Conservation (phyloP, 345 rosid genomes). For the Combretum micranthum region DNA sequence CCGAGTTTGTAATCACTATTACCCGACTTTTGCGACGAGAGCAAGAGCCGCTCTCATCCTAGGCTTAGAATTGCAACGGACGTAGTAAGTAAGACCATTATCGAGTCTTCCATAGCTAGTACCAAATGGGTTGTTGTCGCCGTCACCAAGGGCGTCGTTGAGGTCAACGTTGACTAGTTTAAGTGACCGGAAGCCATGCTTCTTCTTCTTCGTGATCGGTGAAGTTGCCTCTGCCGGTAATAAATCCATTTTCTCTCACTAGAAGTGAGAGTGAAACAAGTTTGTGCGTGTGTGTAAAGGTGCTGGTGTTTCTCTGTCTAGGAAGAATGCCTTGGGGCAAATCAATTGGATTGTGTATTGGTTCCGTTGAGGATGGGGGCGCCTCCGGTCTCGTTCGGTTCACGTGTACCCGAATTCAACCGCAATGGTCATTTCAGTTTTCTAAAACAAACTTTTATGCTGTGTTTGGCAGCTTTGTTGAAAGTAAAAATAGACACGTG, state of each 20-base stretch:
- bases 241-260: slow-evolving; percentile 43
- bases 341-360: too few species aligned
- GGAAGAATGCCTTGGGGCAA: too few species aligned
- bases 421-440: too few species aligned
- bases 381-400: too few species aligned
- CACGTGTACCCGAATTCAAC: too few species aligned
- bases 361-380: too few species aligned
- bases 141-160: slow-evolving; percentile 41
- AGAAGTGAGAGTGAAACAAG: not conserved
- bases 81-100: slow-evolving; percentile 81
- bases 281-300: not conserved
- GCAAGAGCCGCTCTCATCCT: slow-evolving; percentile 87
- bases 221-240: slow-evolving; percentile 51
- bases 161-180: slow-evolving; percentile 58
- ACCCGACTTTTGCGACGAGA: slow-evolving; percentile 87
- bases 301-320: too few species aligned
- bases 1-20: not conserved
- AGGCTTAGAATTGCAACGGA: slow-evolving; percentile 80
- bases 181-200: slow-evolving; percentile 78
- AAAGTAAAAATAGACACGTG: too few species aligned
- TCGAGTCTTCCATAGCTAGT: slow-evolving; percentile 71
- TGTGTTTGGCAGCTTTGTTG: too few species aligned
- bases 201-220: slow-evolving; percentile 46
- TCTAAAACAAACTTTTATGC: too few species aligned
- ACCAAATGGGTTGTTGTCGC: slow-evolving; percentile 39